These are phyloP conservation scores for Handroanthus guayacan DNA, from an alignment of 257 asterid species.

Conservation along the genomic window DNA sequence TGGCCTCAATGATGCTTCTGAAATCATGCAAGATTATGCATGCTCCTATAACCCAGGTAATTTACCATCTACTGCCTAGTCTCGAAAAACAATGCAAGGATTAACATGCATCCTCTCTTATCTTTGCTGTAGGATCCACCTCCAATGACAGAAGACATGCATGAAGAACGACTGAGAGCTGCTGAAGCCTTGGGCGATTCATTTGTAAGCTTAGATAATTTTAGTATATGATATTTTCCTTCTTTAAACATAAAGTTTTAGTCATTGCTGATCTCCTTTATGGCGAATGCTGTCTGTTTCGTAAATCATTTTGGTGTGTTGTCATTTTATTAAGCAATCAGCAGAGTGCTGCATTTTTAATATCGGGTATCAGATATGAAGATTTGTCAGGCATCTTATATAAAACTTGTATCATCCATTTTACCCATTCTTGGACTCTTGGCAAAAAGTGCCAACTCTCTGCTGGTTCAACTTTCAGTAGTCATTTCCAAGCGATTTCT, in stretches of 20 bases:
- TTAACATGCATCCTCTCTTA: constrained; percentile 17
- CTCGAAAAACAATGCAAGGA: constrained; percentile 22
- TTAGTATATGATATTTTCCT: constrained; percentile 14
- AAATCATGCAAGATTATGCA: constrained; percentile 68
- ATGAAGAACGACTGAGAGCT: constrained; percentile 88
- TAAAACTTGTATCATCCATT: constrained; percentile 15
- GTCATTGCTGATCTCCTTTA: constrained; percentile 2
- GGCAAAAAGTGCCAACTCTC: background rate
- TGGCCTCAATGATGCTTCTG: constrained; percentile 79
- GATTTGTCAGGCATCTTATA: constrained; percentile 22
- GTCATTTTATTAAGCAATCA: constrained; percentile 9
- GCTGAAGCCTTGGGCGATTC: constrained; percentile 81
- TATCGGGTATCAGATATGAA: constrained; percentile 19
- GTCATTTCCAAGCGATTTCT: constrained; percentile 30
- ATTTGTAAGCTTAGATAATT: constrained; percentile 57
- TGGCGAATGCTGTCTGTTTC: constrained; percentile 4
- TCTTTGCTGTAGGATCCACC: constrained; percentile 74
- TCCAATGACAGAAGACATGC: constrained; percentile 97
- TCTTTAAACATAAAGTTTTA: constrained; percentile 13
- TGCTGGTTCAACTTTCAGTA: constrained; percentile 31
- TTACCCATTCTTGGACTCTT: constrained; percentile 18
- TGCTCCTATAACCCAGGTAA: constrained; percentile 85
- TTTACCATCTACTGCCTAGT: constrained; percentile 38
- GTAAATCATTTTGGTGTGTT: constrained; percentile 11
- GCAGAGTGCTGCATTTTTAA: background rate